Evolutionary conservation across 208 protist species (phyloP).

Genomic region (Zelonia costaricensis): DNA sequence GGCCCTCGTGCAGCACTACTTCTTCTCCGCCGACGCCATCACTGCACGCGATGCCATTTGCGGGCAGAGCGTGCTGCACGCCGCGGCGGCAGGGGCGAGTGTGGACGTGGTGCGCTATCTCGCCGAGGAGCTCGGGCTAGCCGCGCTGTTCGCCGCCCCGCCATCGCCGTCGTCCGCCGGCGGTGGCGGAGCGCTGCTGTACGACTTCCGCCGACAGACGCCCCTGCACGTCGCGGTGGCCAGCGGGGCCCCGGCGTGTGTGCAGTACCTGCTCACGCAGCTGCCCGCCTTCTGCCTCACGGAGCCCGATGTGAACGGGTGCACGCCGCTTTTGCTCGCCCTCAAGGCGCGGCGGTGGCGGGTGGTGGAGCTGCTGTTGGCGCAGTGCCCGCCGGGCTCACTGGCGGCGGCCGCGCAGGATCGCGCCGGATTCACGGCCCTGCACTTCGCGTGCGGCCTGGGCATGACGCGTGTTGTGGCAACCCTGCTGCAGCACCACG

Average conservation of each 20-base stretch:
- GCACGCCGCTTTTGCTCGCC: slow-evolving; percentile 70
- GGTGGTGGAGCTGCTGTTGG: slow-evolving; percentile 60
- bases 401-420: slow-evolving; percentile 46
- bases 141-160: slow-evolving; percentile 7
- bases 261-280: slow-evolving; percentile 43
- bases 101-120: slow-evolving; percentile 59
- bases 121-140: slow-evolving; percentile 43
- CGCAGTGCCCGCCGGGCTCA: slow-evolving; percentile 37
- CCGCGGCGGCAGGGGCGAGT: slow-evolving; percentile 42
- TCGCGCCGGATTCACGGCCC: slow-evolving; percentile 45
- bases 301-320: slow-evolving; percentile 53
- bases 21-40: slow-evolving; percentile 49
- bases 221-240: slow-evolving; percentile 75
- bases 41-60: slow-evolving; percentile 30
- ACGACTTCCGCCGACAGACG: slow-evolving; percentile 59
- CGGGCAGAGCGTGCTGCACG: slow-evolving; percentile 48
- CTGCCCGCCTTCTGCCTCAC: slow-evolving; percentile 35
- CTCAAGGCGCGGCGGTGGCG: slow-evolving; percentile 38
- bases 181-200: slow-evolving; percentile 17
- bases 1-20: slow-evolving; percentile 63
- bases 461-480: slow-evolving; percentile 44
- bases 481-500: slow-evolving; percentile 55
- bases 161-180: background rate
- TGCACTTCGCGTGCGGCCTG: slow-evolving; percentile 60
- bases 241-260: slow-evolving; percentile 39